phyloP scores from a whole-genome alignment of 768 basidiomycete species.

The Mycena epipterygia region DNA sequence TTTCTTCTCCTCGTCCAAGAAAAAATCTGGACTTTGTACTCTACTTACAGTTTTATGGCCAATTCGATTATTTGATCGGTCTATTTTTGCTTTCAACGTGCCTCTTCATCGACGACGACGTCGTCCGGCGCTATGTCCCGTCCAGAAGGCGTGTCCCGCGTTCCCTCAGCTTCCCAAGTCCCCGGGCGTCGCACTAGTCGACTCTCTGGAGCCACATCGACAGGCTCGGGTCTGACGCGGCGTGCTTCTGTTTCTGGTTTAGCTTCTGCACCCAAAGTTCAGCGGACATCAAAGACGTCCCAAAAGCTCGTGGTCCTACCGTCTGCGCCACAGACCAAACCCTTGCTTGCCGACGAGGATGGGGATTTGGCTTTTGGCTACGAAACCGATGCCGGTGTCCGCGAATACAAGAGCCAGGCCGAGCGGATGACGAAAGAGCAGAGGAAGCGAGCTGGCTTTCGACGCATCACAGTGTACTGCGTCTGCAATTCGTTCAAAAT shows the following conservation, averaged over 20 bases:
- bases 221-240: slow-evolving; percentile 40
- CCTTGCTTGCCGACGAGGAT: slow-evolving; percentile 61
- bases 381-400: slow-evolving; percentile 75
- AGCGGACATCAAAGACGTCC: slow-evolving; percentile 90
- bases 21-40: slow-evolving; percentile 27
- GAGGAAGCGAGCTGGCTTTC: slow-evolving; percentile 83
- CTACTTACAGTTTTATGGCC: slow-evolving; percentile 13
- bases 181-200: slow-evolving; percentile 50
- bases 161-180: slow-evolving; percentile 44
- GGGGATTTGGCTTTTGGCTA: slow-evolving; percentile 71
- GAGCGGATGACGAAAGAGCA: slow-evolving; percentile 93
- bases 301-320: slow-evolving; percentile 93
- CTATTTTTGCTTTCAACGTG: too few relatives aligned
- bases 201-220: slow-evolving; percentile 38
- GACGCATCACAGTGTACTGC: slow-evolving; percentile 91
- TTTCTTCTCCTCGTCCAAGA: slow-evolving; percentile 22
- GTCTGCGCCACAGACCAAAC: slow-evolving; percentile 89
- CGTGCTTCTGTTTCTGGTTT: slow-evolving; percentile 57
- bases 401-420: slow-evolving; percentile 86
- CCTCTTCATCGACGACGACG: not conserved
- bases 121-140: slow-evolving; percentile 21
- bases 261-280: slow-evolving; percentile 63
- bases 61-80: too few relatives aligned
- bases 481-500: slow-evolving; percentile 88
- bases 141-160: slow-evolving; percentile 31